Conservation (phyloP, 768 basidiomycete species). For the Termitomyces titanicus region DNA sequence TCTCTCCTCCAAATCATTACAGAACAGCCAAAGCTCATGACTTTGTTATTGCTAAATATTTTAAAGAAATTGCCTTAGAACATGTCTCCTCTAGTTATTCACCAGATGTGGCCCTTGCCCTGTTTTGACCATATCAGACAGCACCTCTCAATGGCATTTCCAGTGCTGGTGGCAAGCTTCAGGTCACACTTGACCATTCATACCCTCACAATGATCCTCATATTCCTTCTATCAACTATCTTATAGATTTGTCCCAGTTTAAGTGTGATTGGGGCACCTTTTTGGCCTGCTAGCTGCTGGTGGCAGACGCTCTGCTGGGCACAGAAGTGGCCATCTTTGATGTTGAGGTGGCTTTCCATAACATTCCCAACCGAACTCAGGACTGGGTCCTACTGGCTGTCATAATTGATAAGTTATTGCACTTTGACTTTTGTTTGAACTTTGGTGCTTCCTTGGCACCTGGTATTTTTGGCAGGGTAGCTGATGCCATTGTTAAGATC, state of each 20-base stretch:
- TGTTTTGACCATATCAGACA: neutral
- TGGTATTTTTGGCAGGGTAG: neutral
- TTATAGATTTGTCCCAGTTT: neutral
- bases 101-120: neutral
- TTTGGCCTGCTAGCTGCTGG: neutral
- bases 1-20: neutral
- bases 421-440: neutral
- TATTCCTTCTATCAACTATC: too few species aligned
- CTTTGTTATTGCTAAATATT: neutral
- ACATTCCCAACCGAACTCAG: neutral
- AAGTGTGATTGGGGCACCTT: neutral
- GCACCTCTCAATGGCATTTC: neutral
- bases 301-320: neutral
- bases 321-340: neutral
- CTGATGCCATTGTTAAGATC: neutral
- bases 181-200: neutral
- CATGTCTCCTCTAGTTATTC: neutral
- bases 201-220: neutral
- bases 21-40: neutral
- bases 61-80: too few species aligned
- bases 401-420: neutral
- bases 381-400: neutral
- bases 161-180: neutral
- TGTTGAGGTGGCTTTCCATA: neutral
- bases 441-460: neutral